Evolutionary conservation across 2,329 filamentous ascomycete species (phyloP).

Genomic region (Diaporthe caulivora): DNA sequence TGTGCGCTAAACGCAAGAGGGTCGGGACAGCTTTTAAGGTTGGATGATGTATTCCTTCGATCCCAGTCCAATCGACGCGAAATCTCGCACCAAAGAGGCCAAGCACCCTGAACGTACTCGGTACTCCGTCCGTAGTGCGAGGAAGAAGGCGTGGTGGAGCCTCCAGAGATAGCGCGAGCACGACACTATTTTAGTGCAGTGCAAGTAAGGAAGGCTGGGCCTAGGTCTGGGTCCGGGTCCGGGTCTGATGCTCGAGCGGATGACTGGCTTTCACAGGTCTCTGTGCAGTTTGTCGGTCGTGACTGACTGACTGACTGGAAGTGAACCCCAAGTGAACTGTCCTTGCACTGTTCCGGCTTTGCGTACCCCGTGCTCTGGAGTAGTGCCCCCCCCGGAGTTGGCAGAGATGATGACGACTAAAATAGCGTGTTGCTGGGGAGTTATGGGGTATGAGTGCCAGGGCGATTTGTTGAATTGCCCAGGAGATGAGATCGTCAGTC

Average conservation of each 20-base stretch:
- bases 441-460: slow-evolving; percentile 2
- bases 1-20: slow-evolving; percentile 31
- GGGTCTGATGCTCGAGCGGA: slow-evolving; percentile 27
- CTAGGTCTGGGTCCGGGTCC: slow-evolving; percentile 30
- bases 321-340: neutral
- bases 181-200: slow-evolving; percentile 40
- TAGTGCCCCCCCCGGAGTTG: slow-evolving; percentile 15
- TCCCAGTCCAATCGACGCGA: slow-evolving; percentile 32
- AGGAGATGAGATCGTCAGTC: slow-evolving; percentile 29
- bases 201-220: slow-evolving; percentile 38
- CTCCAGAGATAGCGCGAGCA: slow-evolving; percentile 37
- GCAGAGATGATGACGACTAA: slow-evolving; percentile 26
- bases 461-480: slow-evolving; percentile 24
- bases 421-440: slow-evolving; percentile 30
- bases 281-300: slow-evolving; percentile 3
- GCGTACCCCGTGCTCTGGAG: slow-evolving; percentile 21
- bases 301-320: slow-evolving; percentile 12
- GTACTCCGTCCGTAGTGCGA: slow-evolving; percentile 39
- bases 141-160: slow-evolving; percentile 38
- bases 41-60: slow-evolving; percentile 27
- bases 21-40: slow-evolving; percentile 36
- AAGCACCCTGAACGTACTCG: slow-evolving; percentile 36
- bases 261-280: slow-evolving; percentile 18
- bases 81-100: slow-evolving; percentile 31
- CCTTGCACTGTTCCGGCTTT: slow-evolving; percentile 32